Conservation (phyloP, 1,284 basidiomycete species). For the Cryptococcus amylolentus region DNA sequence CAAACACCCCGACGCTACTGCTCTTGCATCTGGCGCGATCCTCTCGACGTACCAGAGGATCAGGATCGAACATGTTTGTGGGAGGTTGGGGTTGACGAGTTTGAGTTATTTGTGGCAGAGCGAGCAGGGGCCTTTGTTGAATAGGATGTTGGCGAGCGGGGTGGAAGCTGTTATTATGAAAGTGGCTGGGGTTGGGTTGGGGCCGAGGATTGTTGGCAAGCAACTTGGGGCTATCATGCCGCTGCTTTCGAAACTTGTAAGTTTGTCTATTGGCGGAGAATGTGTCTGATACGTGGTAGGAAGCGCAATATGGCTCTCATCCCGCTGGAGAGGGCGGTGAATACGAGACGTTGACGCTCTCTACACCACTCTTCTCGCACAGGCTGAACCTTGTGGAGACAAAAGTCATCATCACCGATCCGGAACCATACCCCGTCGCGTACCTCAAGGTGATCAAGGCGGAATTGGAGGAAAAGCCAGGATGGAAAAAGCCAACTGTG, state of each 20-base stretch:
- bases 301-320: slow-evolving; percentile 80
- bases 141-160: slow-evolving; percentile 78
- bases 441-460: slow-evolving; percentile 75
- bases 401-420: slow-evolving; percentile 63
- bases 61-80: slow-evolving; percentile 95
- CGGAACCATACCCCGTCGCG: slow-evolving; percentile 66
- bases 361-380: slow-evolving; percentile 82
- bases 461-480: slow-evolving; percentile 57
- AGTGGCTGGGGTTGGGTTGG: slow-evolving; percentile 89
- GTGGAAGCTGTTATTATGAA: slow-evolving; percentile 88
- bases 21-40: slow-evolving; percentile 92
- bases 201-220: slow-evolving; percentile 72
- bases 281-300: slow-evolving; percentile 53
- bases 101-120: slow-evolving; percentile 94
- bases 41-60: slow-evolving; percentile 96
- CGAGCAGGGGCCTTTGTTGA: slow-evolving; percentile 74
- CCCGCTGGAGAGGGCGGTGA: slow-evolving; percentile 98
- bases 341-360: slow-evolving; percentile 90
- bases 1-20: slow-evolving; percentile 74
- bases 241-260: slow-evolving; percentile 68
- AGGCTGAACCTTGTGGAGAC: slow-evolving; percentile 64
- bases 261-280: slow-evolving; percentile 22
- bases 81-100: slow-evolving; percentile 72
- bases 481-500: slow-evolving; percentile 27
- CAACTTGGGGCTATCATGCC: slow-evolving; percentile 70